phyloP scores from a whole-genome alignment of 441 rosid genomes.

The Populus hybrid region DNA sequence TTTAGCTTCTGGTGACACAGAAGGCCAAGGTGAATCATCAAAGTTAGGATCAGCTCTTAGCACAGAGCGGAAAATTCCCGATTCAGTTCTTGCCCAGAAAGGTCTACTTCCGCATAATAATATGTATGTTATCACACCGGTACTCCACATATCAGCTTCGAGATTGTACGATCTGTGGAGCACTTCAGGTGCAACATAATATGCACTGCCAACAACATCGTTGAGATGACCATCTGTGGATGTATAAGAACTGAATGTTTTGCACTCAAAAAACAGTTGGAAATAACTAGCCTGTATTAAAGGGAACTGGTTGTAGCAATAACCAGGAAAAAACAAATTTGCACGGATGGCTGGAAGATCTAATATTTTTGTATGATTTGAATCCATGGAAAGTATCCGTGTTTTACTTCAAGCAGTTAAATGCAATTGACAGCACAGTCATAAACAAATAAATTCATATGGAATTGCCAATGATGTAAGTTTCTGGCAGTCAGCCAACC shows the following conservation, averaged over 20 bases:
- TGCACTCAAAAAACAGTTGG: constrained; percentile 13
- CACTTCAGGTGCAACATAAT: constrained; percentile 97
- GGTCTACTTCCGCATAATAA: constrained; percentile 94
- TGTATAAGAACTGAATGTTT: constrained; percentile 20
- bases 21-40: constrained; percentile 85
- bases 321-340: no score
- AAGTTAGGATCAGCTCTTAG: constrained; percentile 83
- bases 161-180: constrained; percentile 84
- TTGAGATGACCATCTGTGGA: constrained; percentile 75
- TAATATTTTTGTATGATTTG: neutral
- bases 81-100: constrained; percentile 95
- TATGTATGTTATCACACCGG: constrained; percentile 87
- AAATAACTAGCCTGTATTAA: no score
- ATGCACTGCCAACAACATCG: constrained; percentile 95
- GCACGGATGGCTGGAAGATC: no score
- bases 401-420: neutral
- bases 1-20: constrained; percentile 75
- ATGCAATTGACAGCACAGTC: neutral
- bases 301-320: no score
- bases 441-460: neutral
- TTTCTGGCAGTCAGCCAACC: neutral
- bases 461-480: neutral
- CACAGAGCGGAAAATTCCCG: constrained; percentile 93
- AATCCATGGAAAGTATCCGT: neutral
- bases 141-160: constrained; percentile 97